Evolutionary conservation across 2,329 filamentous ascomycete genomes (phyloP), one percentile per base, ranked within the genome.

Genomic region (Epichloe sp.): DNA sequence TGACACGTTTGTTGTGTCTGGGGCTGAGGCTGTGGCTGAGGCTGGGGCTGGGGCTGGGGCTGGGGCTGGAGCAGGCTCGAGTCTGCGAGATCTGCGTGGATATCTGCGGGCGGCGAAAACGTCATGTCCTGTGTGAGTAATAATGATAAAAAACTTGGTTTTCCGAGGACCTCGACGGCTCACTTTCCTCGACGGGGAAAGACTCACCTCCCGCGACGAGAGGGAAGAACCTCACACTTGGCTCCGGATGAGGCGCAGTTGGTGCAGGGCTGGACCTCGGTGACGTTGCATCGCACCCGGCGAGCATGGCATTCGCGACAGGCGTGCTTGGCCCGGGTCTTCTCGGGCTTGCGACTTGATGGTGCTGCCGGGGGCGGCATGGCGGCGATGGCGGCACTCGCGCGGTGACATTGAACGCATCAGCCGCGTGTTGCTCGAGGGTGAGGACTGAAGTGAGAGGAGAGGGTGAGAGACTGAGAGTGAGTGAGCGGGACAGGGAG

Each of bases 211-310:
- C 65, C 65, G 34, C 65, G 55, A 3, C 64, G 59, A 34, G 65
- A 68, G 2, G 63, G 63, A 8, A 67, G 49, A 31, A 68, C 54
- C 48, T 67, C 62, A 49, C 65, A 68, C 4, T 48, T 52, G 2
- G 53, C 58, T 2, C 60, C 57, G 3, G 62, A 57, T 6, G 53
- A 41, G 34, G 53, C 51, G 49, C 65, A 68, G 34, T 68, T 67
- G 19, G 58, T 52, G 54, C 65, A 68, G 12, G 65, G 65, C 40
- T 63, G 59, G 17, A 51, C 52, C 50, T 67, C 63, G 26, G 58
- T 66, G 44, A 67, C 65, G 55, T 68, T 61, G 57, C 65, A 68
- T n/a, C 59, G 60, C 42, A 68, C 63, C 11, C 65, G 59, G 8
- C 65, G 60, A 37, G 58, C 53, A 55, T 68, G 66, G 59, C 65